Base-by-base conservation (phyloP, 2,329 filamentous ascomycete species). In the Talaromyces albobiverticillius region DNA sequence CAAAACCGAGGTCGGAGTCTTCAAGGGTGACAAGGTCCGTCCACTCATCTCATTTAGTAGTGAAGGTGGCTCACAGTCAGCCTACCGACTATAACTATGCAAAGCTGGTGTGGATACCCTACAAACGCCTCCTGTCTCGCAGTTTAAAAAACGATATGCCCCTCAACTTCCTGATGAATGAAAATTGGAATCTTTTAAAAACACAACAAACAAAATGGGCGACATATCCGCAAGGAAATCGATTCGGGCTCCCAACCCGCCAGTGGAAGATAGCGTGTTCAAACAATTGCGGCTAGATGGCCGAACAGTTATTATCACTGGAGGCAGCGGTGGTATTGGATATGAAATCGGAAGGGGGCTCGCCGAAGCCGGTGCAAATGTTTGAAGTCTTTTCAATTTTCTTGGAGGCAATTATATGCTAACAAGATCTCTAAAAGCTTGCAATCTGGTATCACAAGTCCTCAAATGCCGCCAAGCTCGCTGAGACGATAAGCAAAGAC, bases 331-430 rank as follows among this genome's bases (percentile, higher is more conserved):
- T 10, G 75, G 75, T 1, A 71, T 77, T 49, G 75, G 75, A 2
- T 63, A 64, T 34, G 63, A 74, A 2, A 71, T 74, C 6, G 68
- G 71, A 1, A 69, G 76, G 40, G 73, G 67, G 3, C 67, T 74
- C 57, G 75, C 73, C 2, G 75, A 77, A 53, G 75, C 74, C 3
- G 68, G 70, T 1, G 74, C 66, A 3, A 57, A 73, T 34, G 41
- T 45, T 45, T 45, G 41, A 45, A 26, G 4, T 10, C 41, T 25
- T 45, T 26, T 14, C 3, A 14, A 2, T 26, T n/a, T 50, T 14
- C 3, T 29, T 32, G 46, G 22, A 45, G 8, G 22, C 9, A n/a
- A 26, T 16, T 7, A 4, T 26, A 45, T 45, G 20, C 41, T 45
- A 45, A 45, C 14, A 11, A 45, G 8, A 4, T 20, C 5, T 16